Percentiles rank a stretch among this genome's conserved stretches.
Conservation (phyloP, 345 rosid species). For the Aegle marmelos region DNA sequence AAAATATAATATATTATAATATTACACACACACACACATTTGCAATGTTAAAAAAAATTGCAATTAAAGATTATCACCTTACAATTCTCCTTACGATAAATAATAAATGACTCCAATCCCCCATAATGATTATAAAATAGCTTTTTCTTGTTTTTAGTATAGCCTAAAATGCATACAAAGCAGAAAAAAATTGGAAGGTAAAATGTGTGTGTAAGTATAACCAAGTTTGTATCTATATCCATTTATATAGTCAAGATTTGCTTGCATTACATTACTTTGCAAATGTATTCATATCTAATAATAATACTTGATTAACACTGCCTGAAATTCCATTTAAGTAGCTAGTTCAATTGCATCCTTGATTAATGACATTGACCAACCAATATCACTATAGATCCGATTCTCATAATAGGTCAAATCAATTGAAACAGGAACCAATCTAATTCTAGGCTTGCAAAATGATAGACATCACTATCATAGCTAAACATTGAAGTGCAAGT, state of each 20-base stretch:
- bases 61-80: background rate
- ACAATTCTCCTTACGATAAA: background rate
- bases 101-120: background rate
- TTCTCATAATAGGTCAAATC: background rate
- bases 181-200: too few species aligned
- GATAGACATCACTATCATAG: conserved; percentile 23
- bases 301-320: too few species aligned
- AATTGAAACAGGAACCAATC: conserved; percentile 14
- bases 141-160: background rate
- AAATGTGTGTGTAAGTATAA: too few species aligned
- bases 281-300: too few species aligned
- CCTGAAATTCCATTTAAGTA: background rate
- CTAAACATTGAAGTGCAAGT: conserved; percentile 6
- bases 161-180: too few species aligned
- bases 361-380: background rate
- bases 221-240: too few species aligned
- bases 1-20: too few species aligned
- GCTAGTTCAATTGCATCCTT: background rate
- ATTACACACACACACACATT: too few species aligned
- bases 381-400: background rate
- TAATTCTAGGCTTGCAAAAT: conserved; percentile 1
- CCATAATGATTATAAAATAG: background rate
- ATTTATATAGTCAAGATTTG: too few species aligned
- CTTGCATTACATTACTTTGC: too few species aligned
- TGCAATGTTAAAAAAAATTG: background rate